Evolutionary conservation across 2,329 filamentous ascomycete genomes (phyloP).

Genomic region (Ceratocystis destructans): DNA sequence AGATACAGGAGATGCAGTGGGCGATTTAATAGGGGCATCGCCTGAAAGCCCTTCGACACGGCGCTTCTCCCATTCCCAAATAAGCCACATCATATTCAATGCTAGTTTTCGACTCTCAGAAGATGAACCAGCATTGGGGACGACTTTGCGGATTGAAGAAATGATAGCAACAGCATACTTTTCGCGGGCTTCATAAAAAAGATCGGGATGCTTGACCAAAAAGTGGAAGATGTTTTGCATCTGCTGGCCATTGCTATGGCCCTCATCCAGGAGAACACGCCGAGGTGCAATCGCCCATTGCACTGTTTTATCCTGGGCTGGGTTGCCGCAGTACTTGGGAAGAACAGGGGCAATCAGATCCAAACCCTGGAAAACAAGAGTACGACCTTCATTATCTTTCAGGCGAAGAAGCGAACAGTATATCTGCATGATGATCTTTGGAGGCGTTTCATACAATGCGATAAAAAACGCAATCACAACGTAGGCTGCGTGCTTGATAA

Average conservation of each 20-base stretch:
- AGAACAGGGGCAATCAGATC: slow-evolving; percentile 92
- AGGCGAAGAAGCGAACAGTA: slow-evolving; percentile 84
- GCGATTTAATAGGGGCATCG: not conserved
- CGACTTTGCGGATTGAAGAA: slow-evolving; percentile 75
- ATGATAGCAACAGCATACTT: slow-evolving; percentile 85
- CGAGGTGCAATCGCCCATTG: slow-evolving; percentile 83
- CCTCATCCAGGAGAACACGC: slow-evolving; percentile 84
- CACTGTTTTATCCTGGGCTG: slow-evolving; percentile 56
- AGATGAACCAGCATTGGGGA: slow-evolving; percentile 66
- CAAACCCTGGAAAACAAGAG: slow-evolving; percentile 82
- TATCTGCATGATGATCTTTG: slow-evolving; percentile 91
- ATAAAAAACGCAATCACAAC: slow-evolving; percentile 97
- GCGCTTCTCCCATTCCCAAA: slow-evolving; percentile 85
- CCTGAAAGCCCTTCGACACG: slow-evolving; percentile 49
- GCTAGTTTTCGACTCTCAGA: slow-evolving; percentile 86
- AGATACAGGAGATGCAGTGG: slow-evolving; percentile 47
- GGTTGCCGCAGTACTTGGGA: slow-evolving; percentile 62
- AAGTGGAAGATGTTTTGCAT: slow-evolving; percentile 97
- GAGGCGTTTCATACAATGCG: slow-evolving; percentile 85
- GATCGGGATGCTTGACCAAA: slow-evolving; percentile 74
- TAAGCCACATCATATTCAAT: slow-evolving; percentile 76
- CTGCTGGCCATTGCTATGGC: slow-evolving; percentile 74
- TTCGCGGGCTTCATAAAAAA: slow-evolving; percentile 91
- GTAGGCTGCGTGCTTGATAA: slow-evolving; percentile 97
- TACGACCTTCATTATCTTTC: slow-evolving; percentile 86